A percentile compares a stretch with the other conserved stretches of the same genome.
phyloP scores from a whole-genome alignment of 2,329 filamentous ascomycete species.

The Fusarium sp. region DNA sequence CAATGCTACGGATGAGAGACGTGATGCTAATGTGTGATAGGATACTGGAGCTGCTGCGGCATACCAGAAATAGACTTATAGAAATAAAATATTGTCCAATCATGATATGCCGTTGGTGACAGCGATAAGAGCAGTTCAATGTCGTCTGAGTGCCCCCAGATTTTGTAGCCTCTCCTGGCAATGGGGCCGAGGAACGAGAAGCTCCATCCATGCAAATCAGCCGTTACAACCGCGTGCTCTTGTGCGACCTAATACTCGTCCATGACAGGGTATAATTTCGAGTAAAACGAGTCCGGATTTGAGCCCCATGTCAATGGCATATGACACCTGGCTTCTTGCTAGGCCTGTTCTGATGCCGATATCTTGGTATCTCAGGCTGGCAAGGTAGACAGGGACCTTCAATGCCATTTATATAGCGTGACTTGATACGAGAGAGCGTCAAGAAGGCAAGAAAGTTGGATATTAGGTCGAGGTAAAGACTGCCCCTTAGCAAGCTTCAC shows the following conservation, averaged over 20 bases:
- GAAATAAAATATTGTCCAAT: constrained; percentile 44
- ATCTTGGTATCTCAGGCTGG: fast-evolving
- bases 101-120: fast-evolving
- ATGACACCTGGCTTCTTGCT: too few species aligned
- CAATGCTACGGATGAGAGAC: fast-evolving
- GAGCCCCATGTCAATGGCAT: too few species aligned
- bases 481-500: fast-evolving
- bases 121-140: background rate
- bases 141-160: too few species aligned
- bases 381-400: fast-evolving
- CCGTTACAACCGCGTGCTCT: background rate
- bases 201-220: too few species aligned
- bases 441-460: fast-evolving
- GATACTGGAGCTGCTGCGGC: constrained; percentile 27
- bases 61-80: constrained; percentile 44
- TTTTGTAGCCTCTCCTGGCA: too few species aligned
- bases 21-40: background rate
- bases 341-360: too few species aligned
- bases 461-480: background rate
- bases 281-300: fast-evolving
- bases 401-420: fast-evolving
- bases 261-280: background rate
- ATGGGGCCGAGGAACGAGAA: background rate
- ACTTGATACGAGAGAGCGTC: fast-evolving
- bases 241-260: background rate